Conservation (phyloP, 352 stramenopile genomes). For the Pythium rhizo-oryzae region DNA sequence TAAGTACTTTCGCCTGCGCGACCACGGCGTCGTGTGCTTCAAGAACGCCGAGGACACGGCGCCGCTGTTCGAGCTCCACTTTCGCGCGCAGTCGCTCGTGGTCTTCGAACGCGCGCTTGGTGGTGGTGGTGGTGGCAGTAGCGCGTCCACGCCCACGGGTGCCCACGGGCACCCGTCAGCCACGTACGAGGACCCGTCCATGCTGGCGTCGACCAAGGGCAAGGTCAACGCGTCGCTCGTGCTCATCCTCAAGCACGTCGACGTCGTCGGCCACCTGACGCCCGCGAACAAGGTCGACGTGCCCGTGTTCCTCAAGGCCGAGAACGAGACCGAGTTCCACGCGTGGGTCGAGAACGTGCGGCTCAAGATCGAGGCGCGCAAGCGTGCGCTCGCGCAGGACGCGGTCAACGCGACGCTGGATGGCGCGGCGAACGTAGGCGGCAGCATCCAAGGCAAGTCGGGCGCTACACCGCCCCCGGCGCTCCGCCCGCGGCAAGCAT, state of each 20-base stretch:
- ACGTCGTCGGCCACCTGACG: slow-evolving; percentile 44
- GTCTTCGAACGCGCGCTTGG: slow-evolving; percentile 27
- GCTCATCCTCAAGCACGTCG: slow-evolving; percentile 53
- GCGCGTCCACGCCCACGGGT: neutral
- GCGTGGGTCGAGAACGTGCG: slow-evolving; percentile 55
- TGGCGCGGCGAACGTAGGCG: neutral
- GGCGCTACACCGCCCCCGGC: neutral
- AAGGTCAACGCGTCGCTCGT: slow-evolving; percentile 36
- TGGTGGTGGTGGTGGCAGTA: neutral
- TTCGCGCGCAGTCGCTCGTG: slow-evolving; percentile 48
- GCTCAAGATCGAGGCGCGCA: slow-evolving; percentile 55
- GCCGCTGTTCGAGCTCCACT: slow-evolving; percentile 67
- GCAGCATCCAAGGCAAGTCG: neutral
- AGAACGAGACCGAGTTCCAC: slow-evolving; percentile 43
- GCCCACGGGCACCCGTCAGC: neutral
- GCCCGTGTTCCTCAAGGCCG: slow-evolving; percentile 52
- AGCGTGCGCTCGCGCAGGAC: slow-evolving; percentile 34
- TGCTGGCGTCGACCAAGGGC: slow-evolving; percentile 27
- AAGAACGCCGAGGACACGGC: slow-evolving; percentile 44
- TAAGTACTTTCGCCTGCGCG: slow-evolving; percentile 71
- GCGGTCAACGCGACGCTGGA: slow-evolving; percentile 21
- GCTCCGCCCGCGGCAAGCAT: neutral
- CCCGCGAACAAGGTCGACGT: slow-evolving; percentile 44
- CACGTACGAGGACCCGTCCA: slow-evolving; percentile 19
- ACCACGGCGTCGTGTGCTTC: slow-evolving; percentile 72